Base-by-base conservation (phyloP, 352 stramenopile species). In the Phytophthora podocarpi region DNA sequence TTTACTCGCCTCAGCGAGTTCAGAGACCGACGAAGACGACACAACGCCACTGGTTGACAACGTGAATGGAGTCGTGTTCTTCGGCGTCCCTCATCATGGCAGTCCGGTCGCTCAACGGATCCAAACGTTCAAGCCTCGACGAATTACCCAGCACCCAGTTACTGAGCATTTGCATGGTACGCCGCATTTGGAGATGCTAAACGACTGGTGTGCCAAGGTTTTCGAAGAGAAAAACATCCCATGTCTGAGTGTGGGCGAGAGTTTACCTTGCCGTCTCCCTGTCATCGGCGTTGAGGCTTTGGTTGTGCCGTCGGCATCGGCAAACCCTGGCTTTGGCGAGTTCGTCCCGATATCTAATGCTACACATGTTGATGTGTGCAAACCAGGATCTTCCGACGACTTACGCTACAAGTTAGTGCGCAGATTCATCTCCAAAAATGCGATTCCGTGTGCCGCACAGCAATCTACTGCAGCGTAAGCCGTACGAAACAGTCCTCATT, bases 281-380 rank as follows among this genome's bases (percentile, higher is more conserved):
- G 64, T 93, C 10, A 81, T 93, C 12, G 79, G 81, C 18, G 62
- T 93, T 8, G 85, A 95, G 32, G 78, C 85, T 5, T 63, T 95
- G 5, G 81, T 95, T 5, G 85, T 95, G 18, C 85, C 85, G 0
- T 68, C 78, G 1, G 54, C 59, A 28, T 93, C 82, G 13, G 82
- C 81, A 5, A 89, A 93, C 31, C 85, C 82, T 15, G 85, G 82
- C 27, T 91, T 95, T 67, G 81, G 78, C 4, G 72, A 83, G 39
- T 90, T 90, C 34, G 66, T 89, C n/a, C 62, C 51, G 8, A 52
- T 95, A n/a, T 59, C 64, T 2, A 67, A 89, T 21, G 66, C 80
- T 3, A 86, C 85, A 13, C 85, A 95, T 49, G 74, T 91, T 12
- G 83, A 90, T 24, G 82, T 95, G 5, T 95, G 85, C 72, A 95